Conservation (phyloP, 345 rosid genomes). For the Pseudoturritis turrita region DNA sequence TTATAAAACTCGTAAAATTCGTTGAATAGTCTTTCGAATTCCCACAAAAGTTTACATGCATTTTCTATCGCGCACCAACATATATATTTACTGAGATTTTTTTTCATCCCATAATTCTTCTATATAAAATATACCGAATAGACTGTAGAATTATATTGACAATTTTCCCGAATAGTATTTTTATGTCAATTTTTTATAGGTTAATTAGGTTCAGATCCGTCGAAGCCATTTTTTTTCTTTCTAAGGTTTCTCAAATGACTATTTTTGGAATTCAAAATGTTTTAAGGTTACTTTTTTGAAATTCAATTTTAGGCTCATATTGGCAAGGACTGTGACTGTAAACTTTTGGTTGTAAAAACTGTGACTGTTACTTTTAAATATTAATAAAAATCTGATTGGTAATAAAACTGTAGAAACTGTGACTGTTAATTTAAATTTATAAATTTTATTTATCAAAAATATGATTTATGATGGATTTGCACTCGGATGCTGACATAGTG, state of each 20-base stretch:
- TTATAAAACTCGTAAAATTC: not conserved
- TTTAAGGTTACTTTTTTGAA: not conserved
- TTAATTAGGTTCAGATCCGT: not conserved
- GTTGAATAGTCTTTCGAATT: not conserved
- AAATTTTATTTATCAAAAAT: too few species aligned
- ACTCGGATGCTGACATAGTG: too few species aligned
- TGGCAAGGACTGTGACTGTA: too few species aligned
- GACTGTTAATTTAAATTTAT: too few species aligned
- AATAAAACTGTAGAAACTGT: too few species aligned
- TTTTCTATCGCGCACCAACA: not conserved
- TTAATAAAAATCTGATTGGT: too few species aligned
- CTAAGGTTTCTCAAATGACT: not conserved
- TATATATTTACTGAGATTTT: not conserved
- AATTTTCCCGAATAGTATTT: not conserved
- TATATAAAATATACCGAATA: not conserved
- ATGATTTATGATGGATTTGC: too few species aligned
- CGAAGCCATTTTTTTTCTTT: not conserved
- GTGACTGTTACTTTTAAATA: too few species aligned
- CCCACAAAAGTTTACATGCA: not conserved
- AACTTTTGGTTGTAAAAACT: too few species aligned
- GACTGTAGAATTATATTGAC: not conserved
- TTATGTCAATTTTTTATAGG: not conserved
- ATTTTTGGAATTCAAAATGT: not conserved
- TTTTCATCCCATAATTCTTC: not conserved
- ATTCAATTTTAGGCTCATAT: too few species aligned